Conservation (phyloP, 2,329 filamentous ascomycete species). For the Nigrospora sphaerica region DNA sequence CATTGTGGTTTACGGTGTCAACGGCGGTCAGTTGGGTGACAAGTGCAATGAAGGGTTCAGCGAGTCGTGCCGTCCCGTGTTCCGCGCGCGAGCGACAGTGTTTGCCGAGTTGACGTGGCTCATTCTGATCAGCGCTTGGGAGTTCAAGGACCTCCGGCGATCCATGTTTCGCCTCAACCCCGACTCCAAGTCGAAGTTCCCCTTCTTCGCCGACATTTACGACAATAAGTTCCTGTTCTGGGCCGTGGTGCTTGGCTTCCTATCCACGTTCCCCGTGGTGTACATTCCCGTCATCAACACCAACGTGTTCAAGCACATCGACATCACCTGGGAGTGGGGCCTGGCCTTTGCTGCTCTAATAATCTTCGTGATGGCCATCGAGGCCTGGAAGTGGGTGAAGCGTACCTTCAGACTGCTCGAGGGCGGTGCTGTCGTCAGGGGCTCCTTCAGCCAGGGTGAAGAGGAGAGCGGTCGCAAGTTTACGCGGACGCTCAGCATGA, state of each 20-base stretch:
- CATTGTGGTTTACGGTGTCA: slow-evolving; percentile 53
- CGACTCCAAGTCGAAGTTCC: slow-evolving; percentile 39
- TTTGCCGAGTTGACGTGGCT: slow-evolving; percentile 70
- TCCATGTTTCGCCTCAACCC: slow-evolving; percentile 64
- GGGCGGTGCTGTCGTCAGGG: slow-evolving; percentile 41
- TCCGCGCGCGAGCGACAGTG: slow-evolving; percentile 63
- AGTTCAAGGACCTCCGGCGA: slow-evolving; percentile 66
- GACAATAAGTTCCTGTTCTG: slow-evolving; percentile 65
- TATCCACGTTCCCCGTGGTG: slow-evolving; percentile 61
- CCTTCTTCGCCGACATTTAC: slow-evolving; percentile 57
- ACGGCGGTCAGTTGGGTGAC: slow-evolving; percentile 46
- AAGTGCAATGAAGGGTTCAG: slow-evolving; percentile 58
- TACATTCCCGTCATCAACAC: slow-evolving; percentile 67
- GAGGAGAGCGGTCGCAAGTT: slow-evolving; percentile 36
- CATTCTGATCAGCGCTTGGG: slow-evolving; percentile 69
- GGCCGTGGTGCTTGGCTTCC: slow-evolving; percentile 51
- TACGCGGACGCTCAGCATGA: slow-evolving; percentile 41
- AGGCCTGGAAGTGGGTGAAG: slow-evolving; percentile 67
- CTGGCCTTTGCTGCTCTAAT: slow-evolving; percentile 57
- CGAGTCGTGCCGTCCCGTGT: slow-evolving; percentile 51
- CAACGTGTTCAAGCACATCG: slow-evolving; percentile 64
- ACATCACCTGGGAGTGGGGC: slow-evolving; percentile 70
- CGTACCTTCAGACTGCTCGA: slow-evolving; percentile 45
- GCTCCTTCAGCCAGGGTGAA: slow-evolving; percentile 45
- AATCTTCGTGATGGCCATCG: slow-evolving; percentile 60